These are phyloP conservation scores for Beta lomatogona DNA, from an alignment of 179 eudicot species.

Conservation along the genomic window DNA sequence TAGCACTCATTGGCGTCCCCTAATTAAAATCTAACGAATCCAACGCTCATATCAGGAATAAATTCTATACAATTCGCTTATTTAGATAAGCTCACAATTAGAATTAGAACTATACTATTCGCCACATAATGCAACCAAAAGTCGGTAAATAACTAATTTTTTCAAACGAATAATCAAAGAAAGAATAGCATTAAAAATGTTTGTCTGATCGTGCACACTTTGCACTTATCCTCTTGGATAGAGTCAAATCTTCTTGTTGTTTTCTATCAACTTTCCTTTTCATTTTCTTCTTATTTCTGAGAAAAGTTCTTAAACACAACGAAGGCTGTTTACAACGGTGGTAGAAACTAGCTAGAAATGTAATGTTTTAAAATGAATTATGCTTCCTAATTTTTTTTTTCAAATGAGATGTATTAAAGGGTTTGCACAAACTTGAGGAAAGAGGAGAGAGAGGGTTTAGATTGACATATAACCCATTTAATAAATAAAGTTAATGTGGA, in stretches of 20 bases:
- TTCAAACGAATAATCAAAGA: neutral
- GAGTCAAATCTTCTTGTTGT: neutral
- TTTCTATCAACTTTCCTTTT: neutral
- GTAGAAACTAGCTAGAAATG: too few species aligned
- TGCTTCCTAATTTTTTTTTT: too few species aligned
- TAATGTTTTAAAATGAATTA: too few species aligned
- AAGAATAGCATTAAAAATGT: neutral
- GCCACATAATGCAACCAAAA: slow-evolving; percentile 1
- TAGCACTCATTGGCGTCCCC: neutral
- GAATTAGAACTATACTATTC: slow-evolving; percentile 6
- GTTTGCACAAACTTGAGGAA: too few species aligned
- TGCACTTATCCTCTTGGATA: neutral
- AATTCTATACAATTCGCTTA: neutral
- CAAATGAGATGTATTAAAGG: too few species aligned
- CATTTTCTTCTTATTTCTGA: neutral
- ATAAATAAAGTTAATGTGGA: too few species aligned
- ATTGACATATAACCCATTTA: too few species aligned
- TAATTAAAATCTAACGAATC: neutral
- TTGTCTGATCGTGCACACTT: slow-evolving; percentile 2
- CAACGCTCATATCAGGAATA: neutral
- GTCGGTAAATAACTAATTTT: slow-evolving; percentile 3
- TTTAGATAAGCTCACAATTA: neutral
- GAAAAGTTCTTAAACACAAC: too few species aligned
- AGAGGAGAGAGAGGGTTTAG: too few species aligned
- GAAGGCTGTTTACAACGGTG: too few species aligned